Evolutionary conservation across 2,329 filamentous ascomycete genomes (phyloP).

Genomic region (Venturia asperata): DNA sequence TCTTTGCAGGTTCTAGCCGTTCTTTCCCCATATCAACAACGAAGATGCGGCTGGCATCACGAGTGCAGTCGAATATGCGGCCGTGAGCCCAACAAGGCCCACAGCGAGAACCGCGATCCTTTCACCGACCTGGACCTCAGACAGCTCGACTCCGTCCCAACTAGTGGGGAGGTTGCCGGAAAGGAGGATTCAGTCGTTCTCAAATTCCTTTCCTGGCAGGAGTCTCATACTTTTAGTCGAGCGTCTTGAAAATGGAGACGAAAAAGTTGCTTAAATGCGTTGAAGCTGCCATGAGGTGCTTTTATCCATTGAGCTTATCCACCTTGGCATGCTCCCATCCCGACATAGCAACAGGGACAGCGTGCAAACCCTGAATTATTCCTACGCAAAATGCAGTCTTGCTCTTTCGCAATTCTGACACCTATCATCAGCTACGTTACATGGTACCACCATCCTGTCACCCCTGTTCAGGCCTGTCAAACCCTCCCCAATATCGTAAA

Average conservation of each 20-base stretch:
- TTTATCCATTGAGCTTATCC: constrained; percentile 58
- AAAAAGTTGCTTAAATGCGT: constrained; percentile 43
- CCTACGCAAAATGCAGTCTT: constrained; percentile 60
- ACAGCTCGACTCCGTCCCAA: constrained; percentile 52
- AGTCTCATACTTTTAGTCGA: constrained; percentile 29
- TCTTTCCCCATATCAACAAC: constrained; percentile 58
- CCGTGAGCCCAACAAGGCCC: constrained; percentile 65
- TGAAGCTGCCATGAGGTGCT: constrained; percentile 62
- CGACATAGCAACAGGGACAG: constrained; percentile 54
- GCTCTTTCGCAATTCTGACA: constrained; percentile 59
- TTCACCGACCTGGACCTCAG: constrained; percentile 39
- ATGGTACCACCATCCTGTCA: constrained; percentile 58
- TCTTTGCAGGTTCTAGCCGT: constrained; percentile 51
- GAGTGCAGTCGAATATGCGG: constrained; percentile 53
- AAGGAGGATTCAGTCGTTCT: constrained; percentile 51
- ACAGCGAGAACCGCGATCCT: constrained; percentile 44
- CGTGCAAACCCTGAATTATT: constrained; percentile 55
- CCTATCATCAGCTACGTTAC: constrained; percentile 57
- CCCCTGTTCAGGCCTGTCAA: constrained; percentile 56
- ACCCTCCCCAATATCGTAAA: constrained; percentile 49
- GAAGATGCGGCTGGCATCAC: constrained; percentile 55
- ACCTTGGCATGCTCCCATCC: constrained; percentile 50
- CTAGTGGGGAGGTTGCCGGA: constrained; percentile 45
- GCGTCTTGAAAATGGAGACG: neutral
- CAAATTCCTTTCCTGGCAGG: constrained; percentile 53